phyloP scores from a whole-genome alignment of 345 rosid species.

The Populus davidiana region DNA sequence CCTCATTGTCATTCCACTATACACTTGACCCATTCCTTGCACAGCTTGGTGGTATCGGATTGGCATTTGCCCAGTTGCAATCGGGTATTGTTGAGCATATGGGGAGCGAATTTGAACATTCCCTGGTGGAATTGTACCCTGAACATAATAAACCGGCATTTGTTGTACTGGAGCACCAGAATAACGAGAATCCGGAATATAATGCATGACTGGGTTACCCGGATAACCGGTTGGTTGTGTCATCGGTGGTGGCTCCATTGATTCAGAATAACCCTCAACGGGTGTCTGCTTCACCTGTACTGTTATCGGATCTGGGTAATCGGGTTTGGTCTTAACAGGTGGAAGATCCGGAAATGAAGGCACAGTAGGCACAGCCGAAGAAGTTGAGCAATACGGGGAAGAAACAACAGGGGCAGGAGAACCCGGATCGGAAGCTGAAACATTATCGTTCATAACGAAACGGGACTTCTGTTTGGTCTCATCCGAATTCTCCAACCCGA shows the following conservation, averaged over 20 bases:
- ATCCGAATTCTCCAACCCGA: conserved; percentile 76
- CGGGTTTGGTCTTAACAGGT: conserved; percentile 65
- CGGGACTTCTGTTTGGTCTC: conserved; percentile 54
- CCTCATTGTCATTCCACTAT: conserved; percentile 43
- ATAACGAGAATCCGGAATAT: conserved; percentile 49
- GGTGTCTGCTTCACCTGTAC: conserved; percentile 26
- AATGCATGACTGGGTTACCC: conserved; percentile 57
- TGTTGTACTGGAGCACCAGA: conserved; percentile 45
- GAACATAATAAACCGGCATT: conserved; percentile 66
- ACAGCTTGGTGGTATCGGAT: conserved; percentile 61
- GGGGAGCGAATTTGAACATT: conserved; percentile 43
- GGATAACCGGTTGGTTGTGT: conserved; percentile 42
- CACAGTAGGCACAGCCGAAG: conserved; percentile 44
- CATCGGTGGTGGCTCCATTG: conserved; percentile 32
- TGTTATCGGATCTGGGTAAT: conserved; percentile 30
- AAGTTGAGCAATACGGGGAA: conserved; percentile 66
- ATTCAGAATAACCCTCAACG: conserved; percentile 16
- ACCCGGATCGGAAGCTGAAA: conserved; percentile 78
- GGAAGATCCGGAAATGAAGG: conserved; percentile 67
- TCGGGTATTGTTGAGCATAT: conserved; percentile 53
- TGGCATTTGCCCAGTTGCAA: conserved; percentile 49
- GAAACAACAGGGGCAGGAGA: conserved; percentile 75
- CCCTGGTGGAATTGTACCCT: conserved; percentile 42
- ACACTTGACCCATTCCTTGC: conserved; percentile 53
- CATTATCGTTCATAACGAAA: conserved; percentile 41